Percentiles rank a stretch among this genome's conserved stretches.
Evolutionary conservation across 805 yeast genomes (phyloP).

Genomic region (Lachancea sp.): DNA sequence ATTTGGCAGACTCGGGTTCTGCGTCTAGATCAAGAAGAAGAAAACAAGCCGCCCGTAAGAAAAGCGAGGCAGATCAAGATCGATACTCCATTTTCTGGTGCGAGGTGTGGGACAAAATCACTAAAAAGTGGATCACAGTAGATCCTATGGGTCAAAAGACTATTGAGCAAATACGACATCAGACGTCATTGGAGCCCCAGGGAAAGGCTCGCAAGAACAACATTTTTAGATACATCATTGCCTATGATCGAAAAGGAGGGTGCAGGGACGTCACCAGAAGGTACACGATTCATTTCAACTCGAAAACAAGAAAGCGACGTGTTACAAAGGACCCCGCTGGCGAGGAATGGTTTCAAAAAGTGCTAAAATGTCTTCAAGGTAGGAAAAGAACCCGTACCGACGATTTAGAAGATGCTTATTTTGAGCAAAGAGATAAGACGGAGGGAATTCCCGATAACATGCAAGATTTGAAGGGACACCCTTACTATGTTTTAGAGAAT

Average conservation of each 20-base stretch:
- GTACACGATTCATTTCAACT: constrained; percentile 60
- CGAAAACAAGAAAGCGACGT: constrained; percentile 68
- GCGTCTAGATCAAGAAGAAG: neutral
- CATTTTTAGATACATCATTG: constrained; percentile 66
- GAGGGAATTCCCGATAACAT: constrained; percentile 88
- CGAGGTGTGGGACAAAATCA: constrained; percentile 81
- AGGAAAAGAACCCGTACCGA: constrained; percentile 29
- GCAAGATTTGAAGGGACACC: constrained; percentile 82
- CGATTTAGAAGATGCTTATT: constrained; percentile 33
- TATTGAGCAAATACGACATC: constrained; percentile 56
- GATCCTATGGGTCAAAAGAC: constrained; percentile 67
- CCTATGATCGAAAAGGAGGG: constrained; percentile 58
- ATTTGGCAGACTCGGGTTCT: neutral
- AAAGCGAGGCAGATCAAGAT: neutral
- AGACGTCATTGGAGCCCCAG: constrained; percentile 63
- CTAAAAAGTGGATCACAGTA: constrained; percentile 72
- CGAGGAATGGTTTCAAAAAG: constrained; percentile 51
- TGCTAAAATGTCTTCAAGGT: constrained; percentile 30
- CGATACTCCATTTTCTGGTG: constrained; percentile 81
- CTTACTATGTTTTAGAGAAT: constrained; percentile 71
- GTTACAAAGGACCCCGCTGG: constrained; percentile 55
- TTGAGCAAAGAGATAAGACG: constrained; percentile 44
- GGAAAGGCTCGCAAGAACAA: constrained; percentile 34
- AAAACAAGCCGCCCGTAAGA: neutral
- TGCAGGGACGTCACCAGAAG: constrained; percentile 81